Conservation (phyloP, 2,329 filamentous ascomycete genomes). For the Fusarium penzigii region DNA sequence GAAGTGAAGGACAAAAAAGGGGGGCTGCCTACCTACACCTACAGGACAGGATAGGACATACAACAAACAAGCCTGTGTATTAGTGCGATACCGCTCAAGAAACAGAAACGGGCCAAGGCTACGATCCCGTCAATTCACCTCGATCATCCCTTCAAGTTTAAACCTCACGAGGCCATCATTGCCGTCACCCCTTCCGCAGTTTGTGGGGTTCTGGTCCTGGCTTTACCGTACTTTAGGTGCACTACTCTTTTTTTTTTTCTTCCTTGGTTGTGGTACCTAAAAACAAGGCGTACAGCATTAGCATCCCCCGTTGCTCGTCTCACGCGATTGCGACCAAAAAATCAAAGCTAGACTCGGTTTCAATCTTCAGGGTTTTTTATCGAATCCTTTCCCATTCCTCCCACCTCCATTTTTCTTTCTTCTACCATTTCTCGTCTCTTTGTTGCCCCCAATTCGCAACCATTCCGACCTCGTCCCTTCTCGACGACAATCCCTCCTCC, state of each 20-base stretch:
- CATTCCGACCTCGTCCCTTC: slow-evolving; percentile 34
- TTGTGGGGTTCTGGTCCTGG: not conserved
- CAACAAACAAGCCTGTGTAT: too few relatives aligned
- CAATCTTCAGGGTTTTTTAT: too few relatives aligned
- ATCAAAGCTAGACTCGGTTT: too few relatives aligned
- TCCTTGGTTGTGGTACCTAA: not conserved
- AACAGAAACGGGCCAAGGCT: not conserved
- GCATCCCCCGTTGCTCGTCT: not conserved
- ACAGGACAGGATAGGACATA: too few relatives aligned
- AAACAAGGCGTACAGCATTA: not conserved
- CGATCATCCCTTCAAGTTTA: not conserved
- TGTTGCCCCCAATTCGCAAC: slow-evolving; percentile 27
- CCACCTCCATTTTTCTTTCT: not conserved
- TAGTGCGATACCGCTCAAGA: too few relatives aligned
- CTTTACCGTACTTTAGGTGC: not conserved
- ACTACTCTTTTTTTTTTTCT: not conserved
- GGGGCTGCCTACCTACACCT: too few relatives aligned
- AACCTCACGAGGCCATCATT: not conserved
- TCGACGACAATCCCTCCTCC: slow-evolving; percentile 42
- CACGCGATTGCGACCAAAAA: too few relatives aligned
- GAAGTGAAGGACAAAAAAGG: not conserved
- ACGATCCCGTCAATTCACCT: not conserved
- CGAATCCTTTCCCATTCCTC: too few relatives aligned
- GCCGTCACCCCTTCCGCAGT: not conserved
- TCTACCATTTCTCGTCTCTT: not conserved